phyloP scores from a whole-genome alignment of 257 asterid genomes.

The Jaltomata sinuosa region DNA sequence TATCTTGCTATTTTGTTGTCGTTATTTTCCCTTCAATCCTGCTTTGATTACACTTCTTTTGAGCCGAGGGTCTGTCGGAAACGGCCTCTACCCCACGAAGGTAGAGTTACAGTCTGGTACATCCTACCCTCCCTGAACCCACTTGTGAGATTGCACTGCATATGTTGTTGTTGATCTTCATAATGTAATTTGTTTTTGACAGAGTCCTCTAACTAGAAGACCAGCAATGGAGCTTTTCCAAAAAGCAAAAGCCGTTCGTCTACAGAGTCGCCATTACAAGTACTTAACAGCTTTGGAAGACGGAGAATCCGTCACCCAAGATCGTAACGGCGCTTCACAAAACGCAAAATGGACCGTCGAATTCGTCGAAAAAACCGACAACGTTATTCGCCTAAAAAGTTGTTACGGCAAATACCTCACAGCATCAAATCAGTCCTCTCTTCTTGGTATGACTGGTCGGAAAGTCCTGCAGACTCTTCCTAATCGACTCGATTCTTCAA shows the following conservation, averaged over 20 bases:
- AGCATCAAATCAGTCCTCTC: constrained; percentile 33
- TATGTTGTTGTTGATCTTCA: too few relatives aligned
- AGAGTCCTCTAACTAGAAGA: constrained; percentile 10
- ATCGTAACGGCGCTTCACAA: constrained; percentile 26
- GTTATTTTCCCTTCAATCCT: too few relatives aligned
- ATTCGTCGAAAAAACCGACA: constrained; percentile 11
- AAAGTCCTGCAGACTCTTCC: constrained; percentile 71
- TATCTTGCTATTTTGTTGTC: too few relatives aligned
- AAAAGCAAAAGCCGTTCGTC: constrained; percentile 30
- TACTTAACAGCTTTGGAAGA: constrained; percentile 34
- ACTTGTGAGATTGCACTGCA: too few relatives aligned
- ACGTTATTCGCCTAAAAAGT: constrained; percentile 30
- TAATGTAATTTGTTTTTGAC: neutral
- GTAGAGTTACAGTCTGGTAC: too few relatives aligned
- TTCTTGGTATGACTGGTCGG: constrained; percentile 61
- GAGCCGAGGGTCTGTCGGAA: too few relatives aligned
- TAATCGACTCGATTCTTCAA: constrained; percentile 60
- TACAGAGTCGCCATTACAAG: constrained; percentile 24
- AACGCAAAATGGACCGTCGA: constrained; percentile 34
- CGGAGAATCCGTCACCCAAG: constrained; percentile 27
- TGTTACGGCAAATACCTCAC: constrained; percentile 30
- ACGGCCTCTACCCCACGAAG: too few relatives aligned
- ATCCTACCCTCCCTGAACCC: too few relatives aligned
- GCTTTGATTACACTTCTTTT: too few relatives aligned
- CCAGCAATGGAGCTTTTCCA: constrained; percentile 31